Conservation (phyloP, 352 stramenopile species). For the Halophytophthora batemanensis region DNA sequence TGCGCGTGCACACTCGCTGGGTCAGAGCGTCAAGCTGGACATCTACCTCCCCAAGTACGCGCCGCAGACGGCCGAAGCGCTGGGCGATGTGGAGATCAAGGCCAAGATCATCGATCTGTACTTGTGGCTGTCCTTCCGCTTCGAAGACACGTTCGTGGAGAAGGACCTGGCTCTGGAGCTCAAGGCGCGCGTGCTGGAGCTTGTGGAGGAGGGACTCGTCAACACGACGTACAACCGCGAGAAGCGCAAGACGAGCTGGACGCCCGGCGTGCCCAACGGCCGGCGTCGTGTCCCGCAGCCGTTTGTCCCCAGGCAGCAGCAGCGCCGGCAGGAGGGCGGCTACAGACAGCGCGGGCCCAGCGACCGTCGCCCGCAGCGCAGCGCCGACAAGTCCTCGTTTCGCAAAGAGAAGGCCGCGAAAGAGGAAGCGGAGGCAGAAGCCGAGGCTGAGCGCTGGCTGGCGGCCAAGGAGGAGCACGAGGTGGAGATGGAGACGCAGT, state of each 20-base stretch:
- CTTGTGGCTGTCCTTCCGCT: conserved; percentile 92
- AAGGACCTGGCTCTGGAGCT: conserved; percentile 61
- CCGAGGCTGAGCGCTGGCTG: too few relatives aligned
- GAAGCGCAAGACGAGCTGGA: conserved; percentile 35
- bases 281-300: background rate
- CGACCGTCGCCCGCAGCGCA: too few relatives aligned
- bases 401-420: too few relatives aligned
- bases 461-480: background rate
- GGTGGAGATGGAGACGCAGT: conserved; percentile 5
- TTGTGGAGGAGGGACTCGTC: conserved; percentile 66
- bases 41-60: conserved; percentile 68
- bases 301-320: too few relatives aligned
- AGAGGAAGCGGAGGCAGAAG: too few relatives aligned
- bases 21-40: conserved; percentile 77
- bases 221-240: conserved; percentile 82
- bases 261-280: conserved; percentile 16
- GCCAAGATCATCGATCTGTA: conserved; percentile 93
- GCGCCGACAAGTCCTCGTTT: too few relatives aligned
- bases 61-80: conserved; percentile 78
- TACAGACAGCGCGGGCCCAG: too few relatives aligned
- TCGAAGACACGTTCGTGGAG: conserved; percentile 84
- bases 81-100: conserved; percentile 89
- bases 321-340: too few relatives aligned
- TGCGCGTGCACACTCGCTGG: conserved; percentile 61
- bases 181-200: conserved; percentile 57